Base-by-base conservation (phyloP, 2,329 filamentous ascomycete species). In the Colletotrichum eleusines region DNA sequence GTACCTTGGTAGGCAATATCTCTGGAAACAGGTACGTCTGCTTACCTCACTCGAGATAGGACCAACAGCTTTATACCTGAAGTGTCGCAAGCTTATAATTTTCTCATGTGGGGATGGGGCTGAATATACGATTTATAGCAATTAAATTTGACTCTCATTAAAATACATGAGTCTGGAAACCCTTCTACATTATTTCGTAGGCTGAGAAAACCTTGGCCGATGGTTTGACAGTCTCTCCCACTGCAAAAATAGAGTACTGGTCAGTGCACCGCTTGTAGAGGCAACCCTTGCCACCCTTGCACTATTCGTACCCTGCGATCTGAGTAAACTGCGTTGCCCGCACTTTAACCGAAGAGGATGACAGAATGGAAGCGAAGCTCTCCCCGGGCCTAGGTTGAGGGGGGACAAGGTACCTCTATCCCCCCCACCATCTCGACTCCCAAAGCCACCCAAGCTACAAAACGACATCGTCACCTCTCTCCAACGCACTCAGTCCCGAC, bases 311-410 rank as follows among this genome's bases (percentile, higher is more conserved):
- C 31, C 31, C 31, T 46, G 26, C 28, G n/a, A 8, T 42, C 40
- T 44, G 42, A 44, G 20, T 20, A n/a, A 6, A 28, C 42, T 23
- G 42, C 18, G 31, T 48, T 62, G 44, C 12, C 59, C 59, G 59
- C 44, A 40, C 59, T 63, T 63, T 63, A 53, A 33, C 60, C 60
- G 60, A 54, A 42, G 11, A 42, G 35, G 51, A 53, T 63, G 60
- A 63, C 60, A 54, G 60, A 63, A 63, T 54, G 60, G 48, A 33
- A 63, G 12, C 33, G 60, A 63, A 63, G 48, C 60, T 62, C 58
- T 26, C 31, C 35, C 60, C 35, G 48, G 57, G 38, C 33, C 38
- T 31, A 8, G 33, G n/a, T 31, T 8, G 60, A 54, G 60, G 60
- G 60, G 60, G 60, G 60, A 46, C 50, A 46, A 62, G n/a, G 44